These are phyloP conservation scores for Starmerella khaoyaiensis DNA, from an alignment of 805 yeast genomes.

Conservation along the genomic window DNA sequence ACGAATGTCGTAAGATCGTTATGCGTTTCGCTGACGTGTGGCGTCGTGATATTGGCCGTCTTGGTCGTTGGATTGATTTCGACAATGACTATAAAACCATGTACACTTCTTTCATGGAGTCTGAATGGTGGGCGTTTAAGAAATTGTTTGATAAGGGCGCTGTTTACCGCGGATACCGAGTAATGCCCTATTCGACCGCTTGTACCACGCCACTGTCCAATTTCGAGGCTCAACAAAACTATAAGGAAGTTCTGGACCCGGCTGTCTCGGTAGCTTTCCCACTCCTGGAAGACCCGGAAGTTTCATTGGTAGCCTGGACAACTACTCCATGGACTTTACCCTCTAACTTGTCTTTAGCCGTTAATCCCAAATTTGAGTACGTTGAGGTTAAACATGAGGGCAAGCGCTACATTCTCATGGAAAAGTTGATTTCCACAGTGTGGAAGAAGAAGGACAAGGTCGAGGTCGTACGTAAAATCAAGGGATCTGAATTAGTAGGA, in stretches of 20 bases:
- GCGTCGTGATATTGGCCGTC: slow-evolving; percentile 82
- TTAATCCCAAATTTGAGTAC: slow-evolving; percentile 80
- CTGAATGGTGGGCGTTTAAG: slow-evolving; percentile 98
- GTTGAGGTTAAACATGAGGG: slow-evolving; percentile 87
- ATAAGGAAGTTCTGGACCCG: slow-evolving; percentile 94
- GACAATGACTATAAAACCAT: slow-evolving; percentile 96
- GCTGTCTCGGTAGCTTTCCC: slow-evolving; percentile 89
- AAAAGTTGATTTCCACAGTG: slow-evolving; percentile 63
- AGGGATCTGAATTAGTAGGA: slow-evolving; percentile 73
- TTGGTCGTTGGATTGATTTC: slow-evolving; percentile 99
- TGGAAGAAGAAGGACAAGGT: slow-evolving; percentile 84
- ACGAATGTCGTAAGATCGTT: slow-evolving; percentile 90
- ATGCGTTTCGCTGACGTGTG: slow-evolving; percentile 95
- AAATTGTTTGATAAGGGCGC: slow-evolving; percentile 71
- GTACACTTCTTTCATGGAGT: slow-evolving; percentile 94
- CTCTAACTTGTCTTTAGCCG: slow-evolving; percentile 82
- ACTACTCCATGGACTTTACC: slow-evolving; percentile 99
- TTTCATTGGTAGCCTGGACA: slow-evolving; percentile 92
- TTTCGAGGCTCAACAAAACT: slow-evolving; percentile 96
- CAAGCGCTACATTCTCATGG: slow-evolving; percentile 70
- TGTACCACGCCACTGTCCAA: slow-evolving; percentile 92
- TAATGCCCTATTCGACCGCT: slow-evolving; percentile 98
- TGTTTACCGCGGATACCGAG: slow-evolving; percentile 90
- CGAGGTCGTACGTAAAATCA: slow-evolving; percentile 65
- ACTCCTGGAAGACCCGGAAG: slow-evolving; percentile 63